Base-by-base conservation (phyloP, 2,329 filamentous ascomycete genomes). In the Arthrobotrys sinensis region DNA sequence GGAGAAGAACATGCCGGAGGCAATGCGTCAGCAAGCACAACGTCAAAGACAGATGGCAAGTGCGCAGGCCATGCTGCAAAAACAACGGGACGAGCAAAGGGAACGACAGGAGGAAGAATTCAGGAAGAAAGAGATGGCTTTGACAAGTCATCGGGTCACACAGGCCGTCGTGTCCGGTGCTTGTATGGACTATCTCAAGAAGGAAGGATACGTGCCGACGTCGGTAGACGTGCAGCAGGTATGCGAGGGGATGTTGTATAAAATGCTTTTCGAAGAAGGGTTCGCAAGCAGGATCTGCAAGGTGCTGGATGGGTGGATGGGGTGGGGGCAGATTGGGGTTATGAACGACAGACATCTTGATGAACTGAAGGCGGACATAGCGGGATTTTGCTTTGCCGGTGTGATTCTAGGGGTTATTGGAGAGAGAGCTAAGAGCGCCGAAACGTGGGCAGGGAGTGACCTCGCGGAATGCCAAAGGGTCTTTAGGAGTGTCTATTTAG, bases 291-390 rank as follows among this genome's bases (percentile, higher is more conserved):
- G 80, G 0, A 75, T 89, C 1, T 86, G 84, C 75, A 80, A 82
- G 36, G 85, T 88, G 82, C 80, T 90, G 36, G 87, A 88, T 71
- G 81, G 82, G 45, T 89, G 88, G 88, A 88, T 86, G 82, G 83
- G 84, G 0, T 89, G 88, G 87, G 85, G 87, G 1, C 87, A 89
- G 34, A 86, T 87, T 69, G 87, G 87, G 6, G 88, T 88, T 6
- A 88, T 89, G 86, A 79, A 79, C n/a, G 76, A 79, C 52, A 68
- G 76, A 34, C 76, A 79, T 43, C 55, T 79, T 5, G 76, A 79
- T 28, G 76, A 79, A 10, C n/a, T 79, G 36, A 70, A 79, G 46
- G 38, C 69, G 1, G 69, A 79, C 19, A 10, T 66, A 14, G 34
- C 28, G 4, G 69, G 53, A 16, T 79, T 79, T 28, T 79, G 68